These are phyloP conservation scores for Lentinula novae-zelandiae DNA, from an alignment of 1,284 basidiomycete species.

Conservation along the genomic window DNA sequence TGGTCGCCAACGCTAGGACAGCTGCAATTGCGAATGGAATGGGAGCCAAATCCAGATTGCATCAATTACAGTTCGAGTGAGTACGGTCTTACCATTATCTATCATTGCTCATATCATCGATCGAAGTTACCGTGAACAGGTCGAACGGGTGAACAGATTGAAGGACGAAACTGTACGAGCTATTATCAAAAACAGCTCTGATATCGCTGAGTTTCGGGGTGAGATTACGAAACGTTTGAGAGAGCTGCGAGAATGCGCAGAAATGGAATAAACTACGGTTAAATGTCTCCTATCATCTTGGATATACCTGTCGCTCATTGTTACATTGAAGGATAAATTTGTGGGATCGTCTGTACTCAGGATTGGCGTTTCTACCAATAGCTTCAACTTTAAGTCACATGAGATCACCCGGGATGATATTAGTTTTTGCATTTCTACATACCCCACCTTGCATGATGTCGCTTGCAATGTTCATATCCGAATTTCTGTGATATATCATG, in stretches of 20 bases:
- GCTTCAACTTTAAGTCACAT: background rate
- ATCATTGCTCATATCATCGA: background rate
- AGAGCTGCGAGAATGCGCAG: constrained; percentile 64
- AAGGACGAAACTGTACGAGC: constrained; percentile 74
- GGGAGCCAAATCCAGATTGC: constrained; percentile 72
- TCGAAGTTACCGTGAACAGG: constrained; percentile 67
- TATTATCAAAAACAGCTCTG: constrained; percentile 78
- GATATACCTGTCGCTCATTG: background rate
- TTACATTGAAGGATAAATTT: background rate
- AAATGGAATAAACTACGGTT: constrained; percentile 35
- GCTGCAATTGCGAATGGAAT: constrained; percentile 75
- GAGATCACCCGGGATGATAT: background rate
- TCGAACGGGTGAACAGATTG: constrained; percentile 65
- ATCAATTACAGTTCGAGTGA: constrained; percentile 62
- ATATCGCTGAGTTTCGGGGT: constrained; percentile 74
- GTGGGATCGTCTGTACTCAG: background rate
- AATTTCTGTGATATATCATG: too few relatives aligned
- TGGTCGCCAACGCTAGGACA: constrained; percentile 65
- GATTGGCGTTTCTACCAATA: background rate
- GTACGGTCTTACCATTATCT: constrained; percentile 13
- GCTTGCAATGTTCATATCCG: too few relatives aligned
- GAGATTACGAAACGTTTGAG: constrained; percentile 66
- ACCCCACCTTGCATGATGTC: too few relatives aligned
- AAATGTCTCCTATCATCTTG: background rate
- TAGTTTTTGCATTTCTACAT: too few relatives aligned